A percentile compares a stretch with the other conserved stretches of the same genome.
Evolutionary conservation across 2,329 filamentous ascomycete genomes (phyloP).

Genomic region (Dichotomopilus funicola): DNA sequence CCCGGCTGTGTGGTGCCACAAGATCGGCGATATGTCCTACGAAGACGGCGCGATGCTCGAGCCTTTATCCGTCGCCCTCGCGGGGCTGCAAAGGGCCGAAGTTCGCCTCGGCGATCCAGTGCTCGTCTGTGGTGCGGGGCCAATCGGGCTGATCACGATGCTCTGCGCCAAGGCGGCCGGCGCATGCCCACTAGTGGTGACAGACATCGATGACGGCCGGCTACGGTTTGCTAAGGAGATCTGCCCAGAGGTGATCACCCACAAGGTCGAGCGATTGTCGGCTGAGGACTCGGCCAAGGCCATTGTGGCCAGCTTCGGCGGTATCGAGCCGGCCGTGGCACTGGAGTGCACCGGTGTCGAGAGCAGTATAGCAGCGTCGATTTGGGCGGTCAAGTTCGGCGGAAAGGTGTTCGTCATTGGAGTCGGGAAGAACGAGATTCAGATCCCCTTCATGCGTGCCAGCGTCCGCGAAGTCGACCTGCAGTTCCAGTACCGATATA

Average conservation of each 20-base stretch:
- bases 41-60: conserved; percentile 89
- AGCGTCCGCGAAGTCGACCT: conserved; percentile 89
- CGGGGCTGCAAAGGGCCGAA: conserved; percentile 76
- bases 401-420: conserved; percentile 97
- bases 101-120: conserved; percentile 80
- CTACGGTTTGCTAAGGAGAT: conserved; percentile 79
- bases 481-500: conserved; percentile 94
- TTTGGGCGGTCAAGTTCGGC: conserved; percentile 88
- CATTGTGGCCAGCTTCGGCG: conserved; percentile 65
- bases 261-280: conserved; percentile 58
- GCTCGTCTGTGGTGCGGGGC: conserved; percentile 85
- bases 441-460: conserved; percentile 88
- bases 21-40: conserved; percentile 85
- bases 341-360: conserved; percentile 96
- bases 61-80: conserved; percentile 81
- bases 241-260: conserved; percentile 70
- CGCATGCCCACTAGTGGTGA: conserved; percentile 85
- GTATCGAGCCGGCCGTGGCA: conserved; percentile 71
- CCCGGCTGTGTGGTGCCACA: conserved; percentile 91
- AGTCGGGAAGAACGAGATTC: conserved; percentile 92
- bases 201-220: conserved; percentile 84
- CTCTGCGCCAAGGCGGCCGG: conserved; percentile 81
- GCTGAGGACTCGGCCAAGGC: conserved; percentile 65
- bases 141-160: conserved; percentile 85
- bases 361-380: conserved; percentile 75